A percentile compares a stretch with the other conserved stretches of the same genome.
Evolutionary conservation across 1,139 yeast genomes (phyloP).

Genomic region (Hansenula sp.): DNA sequence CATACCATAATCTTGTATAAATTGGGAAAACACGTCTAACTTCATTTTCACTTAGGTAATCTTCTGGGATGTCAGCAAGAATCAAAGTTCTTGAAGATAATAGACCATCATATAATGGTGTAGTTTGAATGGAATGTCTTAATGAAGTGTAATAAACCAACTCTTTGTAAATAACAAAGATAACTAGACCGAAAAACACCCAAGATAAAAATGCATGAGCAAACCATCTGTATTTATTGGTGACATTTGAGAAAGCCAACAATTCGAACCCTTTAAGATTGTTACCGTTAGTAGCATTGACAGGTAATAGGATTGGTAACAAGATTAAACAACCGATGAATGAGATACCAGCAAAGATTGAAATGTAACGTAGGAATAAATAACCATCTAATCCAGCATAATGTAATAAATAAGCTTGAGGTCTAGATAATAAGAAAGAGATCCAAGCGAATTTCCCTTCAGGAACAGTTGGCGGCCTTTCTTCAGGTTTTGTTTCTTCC

Average conservation of each 20-base stretch:
- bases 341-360: conserved; percentile 56
- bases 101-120: conserved; percentile 67
- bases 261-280: conserved; percentile 53
- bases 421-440: conserved; percentile 43
- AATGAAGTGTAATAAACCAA: conserved; percentile 62
- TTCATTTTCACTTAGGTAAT: conserved; percentile 44
- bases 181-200: conserved; percentile 56
- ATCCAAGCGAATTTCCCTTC: conserved; percentile 56
- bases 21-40: conserved; percentile 58
- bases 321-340: conserved; percentile 60
- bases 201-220: conserved; percentile 74
- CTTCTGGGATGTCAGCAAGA: conserved; percentile 56
- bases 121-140: conserved; percentile 64
- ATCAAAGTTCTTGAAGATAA: conserved; percentile 65
- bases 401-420: conserved; percentile 68
- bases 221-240: conserved; percentile 53
- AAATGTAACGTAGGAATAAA: conserved; percentile 74
- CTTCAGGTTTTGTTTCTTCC: conserved; percentile 38
- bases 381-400: conserved; percentile 89
- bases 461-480: conserved; percentile 54
- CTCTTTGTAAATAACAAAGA: conserved; percentile 68
- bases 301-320: conserved; percentile 81
- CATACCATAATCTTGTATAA: conserved; percentile 57
- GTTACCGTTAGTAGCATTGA: conserved; percentile 79
- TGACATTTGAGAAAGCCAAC: conserved; percentile 61